Conservation (phyloP, 169 alveolate genomes). For the Eimeria sp. region DNA sequence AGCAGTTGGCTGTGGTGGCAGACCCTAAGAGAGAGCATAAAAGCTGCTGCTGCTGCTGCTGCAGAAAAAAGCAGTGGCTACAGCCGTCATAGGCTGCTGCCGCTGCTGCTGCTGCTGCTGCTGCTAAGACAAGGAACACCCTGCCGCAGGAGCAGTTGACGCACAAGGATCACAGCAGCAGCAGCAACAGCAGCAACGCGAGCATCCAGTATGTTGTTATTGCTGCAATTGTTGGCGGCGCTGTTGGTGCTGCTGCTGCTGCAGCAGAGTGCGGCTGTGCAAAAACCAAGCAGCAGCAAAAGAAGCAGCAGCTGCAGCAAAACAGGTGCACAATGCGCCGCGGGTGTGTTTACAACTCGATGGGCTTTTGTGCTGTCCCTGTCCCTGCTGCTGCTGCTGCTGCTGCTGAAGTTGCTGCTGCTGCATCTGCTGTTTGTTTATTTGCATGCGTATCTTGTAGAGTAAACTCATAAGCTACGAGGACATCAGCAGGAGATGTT, state of each 20-base stretch:
- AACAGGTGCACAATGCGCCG: neutral
- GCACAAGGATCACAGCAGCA: neutral
- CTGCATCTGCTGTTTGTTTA: neutral
- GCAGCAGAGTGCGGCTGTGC: neutral
- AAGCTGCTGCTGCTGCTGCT: neutral
- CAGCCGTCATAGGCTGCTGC: neutral
- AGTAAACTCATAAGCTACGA: slow-evolving; percentile 71
- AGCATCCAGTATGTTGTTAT: neutral
- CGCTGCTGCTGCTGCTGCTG: slow-evolving; percentile 24
- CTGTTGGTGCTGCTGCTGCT: neutral
- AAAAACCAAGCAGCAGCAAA: neutral
- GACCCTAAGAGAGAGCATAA: neutral
- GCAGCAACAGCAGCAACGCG: neutral
- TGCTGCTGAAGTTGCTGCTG: slow-evolving; percentile 17
- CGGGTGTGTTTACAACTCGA: neutral
- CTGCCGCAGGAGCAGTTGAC: too few relatives aligned
- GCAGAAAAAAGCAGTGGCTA: neutral
- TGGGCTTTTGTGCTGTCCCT: slow-evolving; percentile 6
- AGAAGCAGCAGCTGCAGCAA: slow-evolving; percentile 21
- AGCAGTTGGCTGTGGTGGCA: neutral
- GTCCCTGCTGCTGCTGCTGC: slow-evolving; percentile 23
- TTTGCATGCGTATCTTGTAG: neutral
- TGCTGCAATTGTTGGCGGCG: neutral
- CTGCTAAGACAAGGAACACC: neutral
- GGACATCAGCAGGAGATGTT: slow-evolving; percentile 51